These are phyloP conservation scores for Camelina laxa DNA, from an alignment of 345 rosid genomes.

Conservation along the genomic window DNA sequence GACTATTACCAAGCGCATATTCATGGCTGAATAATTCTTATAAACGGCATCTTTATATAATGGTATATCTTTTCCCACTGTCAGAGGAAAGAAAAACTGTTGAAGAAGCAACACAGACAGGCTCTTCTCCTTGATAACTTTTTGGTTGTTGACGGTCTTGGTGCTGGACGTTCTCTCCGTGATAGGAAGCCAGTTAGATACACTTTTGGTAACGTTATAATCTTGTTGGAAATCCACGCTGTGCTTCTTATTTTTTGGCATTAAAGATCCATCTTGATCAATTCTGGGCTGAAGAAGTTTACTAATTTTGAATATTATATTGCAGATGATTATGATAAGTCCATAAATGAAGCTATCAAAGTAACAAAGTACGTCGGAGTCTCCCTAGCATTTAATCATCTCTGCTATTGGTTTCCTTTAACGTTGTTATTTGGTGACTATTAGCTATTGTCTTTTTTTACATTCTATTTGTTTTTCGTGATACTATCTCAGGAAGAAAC, in stretches of 20 bases:
- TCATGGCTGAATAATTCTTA: conserved; percentile 15
- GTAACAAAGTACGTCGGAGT: conserved; percentile 69
- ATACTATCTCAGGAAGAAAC: conserved; percentile 63
- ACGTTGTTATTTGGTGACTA: background rate
- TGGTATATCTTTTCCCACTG: background rate
- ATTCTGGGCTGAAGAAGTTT: conserved; percentile 11
- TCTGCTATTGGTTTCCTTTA: conserved; percentile 24
- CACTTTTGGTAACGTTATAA: conserved; percentile 77
- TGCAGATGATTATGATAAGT: conserved; percentile 99
- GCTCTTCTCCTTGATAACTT: conserved; percentile 91
- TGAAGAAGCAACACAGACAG: conserved; percentile 94
- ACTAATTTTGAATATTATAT: conserved; percentile 29
- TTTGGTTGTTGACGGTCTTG: conserved; percentile 79
- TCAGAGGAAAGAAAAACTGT: conserved; percentile 45
- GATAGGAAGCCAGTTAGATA: conserved; percentile 97
- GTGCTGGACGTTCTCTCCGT: conserved; percentile 91
- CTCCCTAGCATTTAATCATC: conserved; percentile 22
- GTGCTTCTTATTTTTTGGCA: background rate
- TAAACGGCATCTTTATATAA: conserved; percentile 21
- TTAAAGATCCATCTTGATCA: background rate
- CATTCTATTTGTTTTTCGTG: conserved; percentile 27
- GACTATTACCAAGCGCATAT: background rate
- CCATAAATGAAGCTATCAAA: conserved; percentile 97
- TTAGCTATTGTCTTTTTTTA: conserved; percentile 2
- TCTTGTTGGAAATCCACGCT: conserved; percentile 18